Evolutionary conservation across 2,329 filamentous ascomycete genomes (phyloP).

Genomic region (Fusarium sacchari): DNA sequence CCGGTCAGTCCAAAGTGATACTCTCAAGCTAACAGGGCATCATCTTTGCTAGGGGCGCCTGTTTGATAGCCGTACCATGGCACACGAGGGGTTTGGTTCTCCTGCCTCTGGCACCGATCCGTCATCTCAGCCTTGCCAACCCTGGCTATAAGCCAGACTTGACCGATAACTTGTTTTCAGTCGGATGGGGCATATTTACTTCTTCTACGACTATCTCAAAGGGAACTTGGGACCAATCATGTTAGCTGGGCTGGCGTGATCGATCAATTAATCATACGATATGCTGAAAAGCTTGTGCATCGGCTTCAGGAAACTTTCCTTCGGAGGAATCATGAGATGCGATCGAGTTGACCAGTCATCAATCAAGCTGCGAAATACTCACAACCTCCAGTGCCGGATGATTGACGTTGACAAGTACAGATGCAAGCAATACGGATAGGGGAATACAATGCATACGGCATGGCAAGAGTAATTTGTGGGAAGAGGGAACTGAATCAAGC

Average conservation of each 20-base stretch:
- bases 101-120: conserved; percentile 19
- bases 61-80: neutral
- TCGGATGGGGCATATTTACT: conserved; percentile 26
- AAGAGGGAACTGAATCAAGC: neutral
- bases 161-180: conserved; percentile 6
- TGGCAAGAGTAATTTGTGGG: neutral
- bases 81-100: conserved; percentile 26
- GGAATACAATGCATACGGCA: neutral
- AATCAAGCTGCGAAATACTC: conserved; percentile 19
- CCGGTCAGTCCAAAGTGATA: neutral
- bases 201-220: conserved; percentile 16
- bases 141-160: conserved; percentile 15
- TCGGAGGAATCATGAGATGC: conserved; percentile 2
- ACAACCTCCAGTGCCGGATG: conserved; percentile 14
- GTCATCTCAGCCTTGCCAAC: conserved; percentile 43
- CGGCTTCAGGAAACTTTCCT: conserved; percentile 7
- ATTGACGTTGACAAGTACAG: neutral
- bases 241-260: conserved; percentile 35
- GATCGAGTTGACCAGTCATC: conserved; percentile 14
- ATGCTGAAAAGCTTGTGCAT: conserved; percentile 17
- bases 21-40: conserved; percentile 1
- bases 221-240: conserved; percentile 22
- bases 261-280: conserved; percentile 44
- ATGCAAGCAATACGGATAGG: neutral
- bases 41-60: neutral